phyloP scores from a whole-genome alignment of 352 stramenopile genomes.

The Peronospora destructor region DNA sequence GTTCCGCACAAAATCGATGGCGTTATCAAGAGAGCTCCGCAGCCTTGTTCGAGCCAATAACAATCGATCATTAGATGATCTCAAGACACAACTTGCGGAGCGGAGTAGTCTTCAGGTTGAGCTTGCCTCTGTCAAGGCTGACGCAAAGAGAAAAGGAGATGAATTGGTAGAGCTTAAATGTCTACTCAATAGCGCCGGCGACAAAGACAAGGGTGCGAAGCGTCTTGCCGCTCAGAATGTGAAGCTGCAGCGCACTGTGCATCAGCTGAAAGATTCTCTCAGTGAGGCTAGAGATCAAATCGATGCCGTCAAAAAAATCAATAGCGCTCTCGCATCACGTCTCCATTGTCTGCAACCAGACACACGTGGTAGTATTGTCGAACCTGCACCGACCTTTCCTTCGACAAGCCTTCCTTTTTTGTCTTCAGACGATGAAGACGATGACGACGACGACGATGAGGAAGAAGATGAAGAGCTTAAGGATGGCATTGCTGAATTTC shows the following conservation, averaged over 20 bases:
- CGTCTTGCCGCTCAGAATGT: slow-evolving; percentile 56
- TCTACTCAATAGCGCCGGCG: slow-evolving; percentile 42
- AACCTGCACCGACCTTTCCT: slow-evolving; percentile 33
- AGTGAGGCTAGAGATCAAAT: slow-evolving; percentile 67
- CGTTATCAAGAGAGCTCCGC: slow-evolving; percentile 55
- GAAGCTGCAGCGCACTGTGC: slow-evolving; percentile 62
- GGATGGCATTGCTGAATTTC: slow-evolving; percentile 36
- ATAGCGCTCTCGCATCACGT: slow-evolving; percentile 57
- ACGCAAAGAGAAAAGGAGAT: slow-evolving; percentile 44
- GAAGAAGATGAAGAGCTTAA: slow-evolving; percentile 36
- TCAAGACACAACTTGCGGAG: slow-evolving; percentile 52
- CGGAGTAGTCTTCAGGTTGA: slow-evolving; percentile 48
- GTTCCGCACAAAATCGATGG: slow-evolving; percentile 40
- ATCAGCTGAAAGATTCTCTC: slow-evolving; percentile 66
- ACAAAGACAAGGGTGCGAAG: slow-evolving; percentile 62
- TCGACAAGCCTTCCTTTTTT: slow-evolving; percentile 34
- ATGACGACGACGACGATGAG: slow-evolving; percentile 49
- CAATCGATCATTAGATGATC: slow-evolving; percentile 44
- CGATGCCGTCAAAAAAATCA: slow-evolving; percentile 66
- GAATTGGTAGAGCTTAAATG: slow-evolving; percentile 60
- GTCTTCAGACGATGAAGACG: slow-evolving; percentile 51
- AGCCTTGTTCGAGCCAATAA: slow-evolving; percentile 47
- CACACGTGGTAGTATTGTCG: slow-evolving; percentile 43
- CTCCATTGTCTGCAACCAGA: slow-evolving; percentile 54
- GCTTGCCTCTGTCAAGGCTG: slow-evolving; percentile 43